Conservation (phyloP, 192 early-diverging fungal species). For the Helicostylum pulchrum region DNA sequence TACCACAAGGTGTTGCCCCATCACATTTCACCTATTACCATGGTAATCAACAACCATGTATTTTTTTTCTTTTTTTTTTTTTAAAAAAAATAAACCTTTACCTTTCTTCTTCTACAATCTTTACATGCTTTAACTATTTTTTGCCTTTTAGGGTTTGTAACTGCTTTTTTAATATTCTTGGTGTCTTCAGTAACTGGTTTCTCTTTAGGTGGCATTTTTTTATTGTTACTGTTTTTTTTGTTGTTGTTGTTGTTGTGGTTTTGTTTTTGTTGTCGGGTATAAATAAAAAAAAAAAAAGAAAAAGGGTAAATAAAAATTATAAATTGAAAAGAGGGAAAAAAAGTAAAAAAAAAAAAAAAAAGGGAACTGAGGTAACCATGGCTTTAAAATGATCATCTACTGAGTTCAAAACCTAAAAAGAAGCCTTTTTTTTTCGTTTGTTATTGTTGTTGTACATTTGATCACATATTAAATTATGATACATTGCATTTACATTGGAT, state of each 20-base stretch:
- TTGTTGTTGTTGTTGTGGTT: too few species aligned
- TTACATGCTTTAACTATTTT: conserved; percentile 19
- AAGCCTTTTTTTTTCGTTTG: neutral
- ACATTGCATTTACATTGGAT: too few species aligned
- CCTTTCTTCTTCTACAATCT: conserved; percentile 19
- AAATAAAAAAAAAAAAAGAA: conserved; percentile 1
- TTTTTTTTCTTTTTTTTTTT: neutral
- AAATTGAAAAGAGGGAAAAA: neutral
- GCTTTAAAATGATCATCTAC: conserved; percentile 5
- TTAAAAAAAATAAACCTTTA: conserved; percentile 10
- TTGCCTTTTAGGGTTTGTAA: conserved; percentile 1
- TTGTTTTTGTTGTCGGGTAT: too few species aligned
- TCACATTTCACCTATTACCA: conserved; percentile 16
- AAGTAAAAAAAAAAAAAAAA: neutral
- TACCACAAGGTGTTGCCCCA: conserved; percentile 13
- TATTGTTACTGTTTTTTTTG: conserved; percentile 3
- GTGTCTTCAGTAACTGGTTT: neutral
- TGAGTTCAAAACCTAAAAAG: conserved; percentile 7
- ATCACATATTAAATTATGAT: too few species aligned
- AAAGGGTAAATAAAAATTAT: neutral
- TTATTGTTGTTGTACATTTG: too few species aligned
- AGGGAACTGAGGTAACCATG: conserved; percentile 10
- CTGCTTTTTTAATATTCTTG: neutral
- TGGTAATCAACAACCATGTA: too few species aligned
- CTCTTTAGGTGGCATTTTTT: conserved; percentile 13